Evolutionary conservation across 257 asterid genomes (phyloP).

Genomic region (Fraxinus anomala): DNA sequence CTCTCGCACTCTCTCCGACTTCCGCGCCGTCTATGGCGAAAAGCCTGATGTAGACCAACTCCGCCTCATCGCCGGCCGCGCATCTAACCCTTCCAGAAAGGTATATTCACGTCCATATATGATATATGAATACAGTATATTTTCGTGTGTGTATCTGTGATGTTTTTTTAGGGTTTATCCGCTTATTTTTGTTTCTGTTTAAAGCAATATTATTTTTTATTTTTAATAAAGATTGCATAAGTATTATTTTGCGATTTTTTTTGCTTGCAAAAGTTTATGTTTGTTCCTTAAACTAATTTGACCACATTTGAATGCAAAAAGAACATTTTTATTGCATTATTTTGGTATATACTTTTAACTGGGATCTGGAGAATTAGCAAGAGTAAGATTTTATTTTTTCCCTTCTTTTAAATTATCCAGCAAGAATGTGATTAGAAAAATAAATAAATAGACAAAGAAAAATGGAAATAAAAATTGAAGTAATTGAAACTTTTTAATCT

Average conservation of each 20-base stretch:
- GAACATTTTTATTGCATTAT: too few relatives aligned
- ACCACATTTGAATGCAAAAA: too few relatives aligned
- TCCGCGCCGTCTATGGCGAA: conserved; percentile 41
- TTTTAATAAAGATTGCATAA: too few relatives aligned
- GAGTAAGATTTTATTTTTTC: too few relatives aligned
- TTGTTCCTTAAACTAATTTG: too few relatives aligned
- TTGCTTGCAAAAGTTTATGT: background rate
- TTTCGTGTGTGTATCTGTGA: too few relatives aligned
- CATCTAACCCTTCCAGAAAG: conserved; percentile 38
- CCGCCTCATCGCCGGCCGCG: conserved; percentile 38
- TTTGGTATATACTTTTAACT: too few relatives aligned
- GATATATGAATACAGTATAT: background rate
- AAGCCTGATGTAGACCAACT: conserved; percentile 39
- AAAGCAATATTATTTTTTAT: background rate
- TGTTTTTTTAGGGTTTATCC: background rate
- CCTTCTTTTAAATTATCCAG: too few relatives aligned
- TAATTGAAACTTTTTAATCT: background rate
- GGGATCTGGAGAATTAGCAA: too few relatives aligned
- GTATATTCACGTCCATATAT: conserved; percentile 16
- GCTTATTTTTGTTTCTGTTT: background rate
- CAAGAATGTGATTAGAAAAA: too few relatives aligned
- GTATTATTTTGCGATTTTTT: background rate
- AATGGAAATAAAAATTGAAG: too few relatives aligned
- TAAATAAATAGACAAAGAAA: too few relatives aligned
- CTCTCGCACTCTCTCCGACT: conserved; percentile 42